Evolutionary conservation across 2,329 filamentous ascomycete species (phyloP), one percentile per base, ranked within the genome.

Genomic region (Claviceps pazoutovae): DNA sequence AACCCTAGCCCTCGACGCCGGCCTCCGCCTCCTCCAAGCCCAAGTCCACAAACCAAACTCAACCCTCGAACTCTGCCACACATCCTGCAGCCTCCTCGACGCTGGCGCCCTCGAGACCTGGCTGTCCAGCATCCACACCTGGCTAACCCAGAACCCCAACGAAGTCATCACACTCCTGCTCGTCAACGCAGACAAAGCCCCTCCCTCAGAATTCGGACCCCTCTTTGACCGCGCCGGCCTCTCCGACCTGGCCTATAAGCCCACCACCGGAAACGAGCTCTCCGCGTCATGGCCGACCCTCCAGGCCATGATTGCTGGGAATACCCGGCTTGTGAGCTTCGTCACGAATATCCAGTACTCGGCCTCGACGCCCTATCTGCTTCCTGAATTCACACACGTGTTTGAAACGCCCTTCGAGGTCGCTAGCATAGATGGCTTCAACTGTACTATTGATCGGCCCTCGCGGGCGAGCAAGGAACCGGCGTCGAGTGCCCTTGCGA

Each of bases 111-210:
- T 90, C 26, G 69, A 75, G 52, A 66, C 68, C 49, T 90, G 84
- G 84, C 71, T 90, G 30, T 60, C 62, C 2, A 68, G 73, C 17
- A 79, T 90, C 64, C 82, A 79, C 60, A 64, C 61, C 14, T 90
- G 86, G 86, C 74, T 90, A 70, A 78, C 82, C 61, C 63, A 63
- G 16, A 81, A 90, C 65, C 74, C 80, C 4, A 81, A 84, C 68
- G 86, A 90, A 53, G 85, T 90, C 17, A 80, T 90, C 21, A 90
- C 86, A 4, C 63, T 90, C 14, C 66, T 90, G 23, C 71, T 88
- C 43, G 84, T 88, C 59, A 88, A 88, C 70, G 78, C 79, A 3
- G 82, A 84, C 64, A 68, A 74, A 47, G 75, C 77, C 21, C 64
- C 72, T 1, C 74, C 78, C 6, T 64, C 74, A 0, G 71, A 77